These are phyloP conservation scores for Colletotrichum shisoi DNA, from an alignment of 2,329 filamentous ascomycete species.

Conservation along the genomic window DNA sequence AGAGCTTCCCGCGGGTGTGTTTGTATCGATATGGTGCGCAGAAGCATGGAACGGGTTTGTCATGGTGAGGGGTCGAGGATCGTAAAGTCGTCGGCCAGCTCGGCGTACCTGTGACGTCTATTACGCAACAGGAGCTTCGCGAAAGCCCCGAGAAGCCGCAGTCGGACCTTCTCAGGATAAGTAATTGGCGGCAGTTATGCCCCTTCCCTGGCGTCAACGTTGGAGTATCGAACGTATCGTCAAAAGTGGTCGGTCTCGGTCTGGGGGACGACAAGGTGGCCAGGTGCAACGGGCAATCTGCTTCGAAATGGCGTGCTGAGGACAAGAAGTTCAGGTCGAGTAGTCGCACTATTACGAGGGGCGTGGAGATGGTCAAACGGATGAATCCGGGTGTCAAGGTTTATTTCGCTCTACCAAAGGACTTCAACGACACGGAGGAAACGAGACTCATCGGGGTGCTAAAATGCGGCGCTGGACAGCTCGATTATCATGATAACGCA, in stretches of 20 bases:
- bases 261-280: constrained; percentile 16
- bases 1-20: constrained; percentile 43
- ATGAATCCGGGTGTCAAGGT: constrained; percentile 16
- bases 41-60: constrained; percentile 54
- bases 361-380: constrained; percentile 12
- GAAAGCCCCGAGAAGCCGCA: constrained; percentile 32
- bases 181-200: neutral
- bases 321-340: constrained; percentile 19
- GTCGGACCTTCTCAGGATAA: constrained; percentile 26
- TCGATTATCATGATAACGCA: constrained; percentile 38
- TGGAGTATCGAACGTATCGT: constrained; percentile 11
- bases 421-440: constrained; percentile 1
- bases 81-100: constrained; percentile 30
- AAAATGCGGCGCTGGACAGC: constrained; percentile 19
- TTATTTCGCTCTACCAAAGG: constrained; percentile 24
- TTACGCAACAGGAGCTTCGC: constrained; percentile 32
- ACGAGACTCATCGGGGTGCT: constrained; percentile 23
- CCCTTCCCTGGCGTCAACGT: neutral
- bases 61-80: constrained; percentile 48
- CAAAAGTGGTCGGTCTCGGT: constrained; percentile 13
- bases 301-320: constrained; percentile 32
- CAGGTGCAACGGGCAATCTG: constrained; percentile 29
- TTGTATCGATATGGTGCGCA: constrained; percentile 48
- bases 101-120: constrained; percentile 32
- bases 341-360: constrained; percentile 34